phyloP scores from a whole-genome alignment of 257 asterid genomes.

The Solanum habrochaites region DNA sequence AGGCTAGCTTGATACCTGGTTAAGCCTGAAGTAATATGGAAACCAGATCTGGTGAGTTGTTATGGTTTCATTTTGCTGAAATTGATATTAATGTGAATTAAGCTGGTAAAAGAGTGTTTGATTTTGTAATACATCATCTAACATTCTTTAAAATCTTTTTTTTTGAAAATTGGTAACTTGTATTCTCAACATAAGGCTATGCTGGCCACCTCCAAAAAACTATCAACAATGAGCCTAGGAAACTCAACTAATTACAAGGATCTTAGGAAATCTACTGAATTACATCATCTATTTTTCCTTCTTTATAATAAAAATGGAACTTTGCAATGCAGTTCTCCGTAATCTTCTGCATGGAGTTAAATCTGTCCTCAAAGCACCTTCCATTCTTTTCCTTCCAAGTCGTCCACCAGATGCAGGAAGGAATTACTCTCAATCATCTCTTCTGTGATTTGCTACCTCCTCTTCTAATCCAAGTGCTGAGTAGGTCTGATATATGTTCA shows the following conservation, averaged over 20 bases:
- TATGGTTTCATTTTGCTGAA: constrained; percentile 88
- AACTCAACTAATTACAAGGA: background rate
- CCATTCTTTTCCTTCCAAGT: background rate
- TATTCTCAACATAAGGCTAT: background rate
- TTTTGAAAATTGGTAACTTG: background rate
- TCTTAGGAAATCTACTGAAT: background rate
- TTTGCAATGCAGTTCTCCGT: background rate
- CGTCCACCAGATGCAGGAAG: background rate
- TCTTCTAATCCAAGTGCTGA: background rate
- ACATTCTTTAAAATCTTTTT: too few relatives aligned
- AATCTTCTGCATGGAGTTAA: background rate
- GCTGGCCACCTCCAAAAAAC: background rate
- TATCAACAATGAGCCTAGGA: background rate
- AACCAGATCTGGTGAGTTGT: constrained; percentile 13
- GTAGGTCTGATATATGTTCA: background rate
- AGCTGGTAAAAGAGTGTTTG: constrained; percentile 80
- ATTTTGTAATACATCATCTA: constrained; percentile 28
- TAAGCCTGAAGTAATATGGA: background rate
- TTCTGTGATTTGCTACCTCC: background rate
- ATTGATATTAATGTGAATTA: constrained; percentile 62
- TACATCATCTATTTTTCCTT: background rate
- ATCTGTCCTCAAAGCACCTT: background rate
- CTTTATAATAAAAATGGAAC: background rate
- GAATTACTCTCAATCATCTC: background rate
- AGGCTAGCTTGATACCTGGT: background rate